Base-by-base conservation (phyloP, 148 eudicot species). In the Oxyria digyna region DNA sequence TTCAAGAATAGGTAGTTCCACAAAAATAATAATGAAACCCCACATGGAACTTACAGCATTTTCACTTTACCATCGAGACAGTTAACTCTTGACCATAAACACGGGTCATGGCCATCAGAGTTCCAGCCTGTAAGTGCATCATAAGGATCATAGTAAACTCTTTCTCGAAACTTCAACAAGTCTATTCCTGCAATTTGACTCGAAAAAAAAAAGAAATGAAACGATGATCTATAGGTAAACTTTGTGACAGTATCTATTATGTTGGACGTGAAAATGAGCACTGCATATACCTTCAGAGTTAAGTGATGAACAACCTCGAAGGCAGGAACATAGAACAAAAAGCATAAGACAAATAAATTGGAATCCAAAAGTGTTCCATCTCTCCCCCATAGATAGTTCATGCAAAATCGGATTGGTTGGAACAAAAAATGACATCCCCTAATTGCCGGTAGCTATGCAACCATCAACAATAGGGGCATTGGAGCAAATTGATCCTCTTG, bases 61-160 rank as follows among this genome's bases (percentile, higher is more conserved):
- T 85, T 79, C 72, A 95, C 99, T 83, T 84, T 72, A 62, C 91
- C 85, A 17, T 83, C 82, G 35, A 81, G 78, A 72, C 97, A 95
- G 12, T 73, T 73, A 73, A 91, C 83, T 49, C 96, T 90, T 8
- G 73, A 72, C 99, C 99, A 95, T 62, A 62, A 71, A 76, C 99
- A 95, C 6, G 91, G 91, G 62, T 87, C 83, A 66, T 41, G 27
- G 66, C 64, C 32, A 69, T 79, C 55, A 66, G 79, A 77, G 75
- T 87, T 75, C 99, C 97, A 95, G 71, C 78, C 82, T 55, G 82
- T 82, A 74, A 95, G 86, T 48, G 78, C 79, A 41, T 85, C 80
- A 77, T 64, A 78, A 15, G 99, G 91, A 79, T 91, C 99, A 68
- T 50, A 72, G 40, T 71, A 65, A 42, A 95, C 80, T 49, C 78